Percentiles rank a stretch among this genome's conserved stretches.
Evolutionary conservation across 768 basidiomycete species (phyloP).

Genomic region (Rhodotorula toruloides): DNA sequence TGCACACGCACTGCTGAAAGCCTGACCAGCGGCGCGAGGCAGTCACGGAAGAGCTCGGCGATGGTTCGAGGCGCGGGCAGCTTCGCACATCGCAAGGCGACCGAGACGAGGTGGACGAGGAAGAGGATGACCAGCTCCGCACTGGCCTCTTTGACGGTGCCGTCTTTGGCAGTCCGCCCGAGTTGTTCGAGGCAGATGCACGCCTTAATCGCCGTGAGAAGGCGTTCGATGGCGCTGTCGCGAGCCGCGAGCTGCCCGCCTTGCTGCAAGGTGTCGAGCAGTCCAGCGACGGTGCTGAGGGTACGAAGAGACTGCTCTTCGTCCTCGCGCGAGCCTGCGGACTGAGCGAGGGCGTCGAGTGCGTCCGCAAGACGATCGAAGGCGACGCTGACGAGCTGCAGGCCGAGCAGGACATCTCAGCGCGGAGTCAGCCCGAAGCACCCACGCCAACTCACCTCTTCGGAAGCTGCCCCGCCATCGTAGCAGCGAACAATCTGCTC

Average conservation of each 20-base stretch:
- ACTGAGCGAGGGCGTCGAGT: background rate
- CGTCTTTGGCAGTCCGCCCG: background rate
- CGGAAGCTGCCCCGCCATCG: slow-evolving; percentile 33
- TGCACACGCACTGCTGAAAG: background rate
- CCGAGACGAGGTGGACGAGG: slow-evolving; percentile 7
- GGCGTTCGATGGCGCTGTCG: background rate
- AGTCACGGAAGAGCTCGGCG: slow-evolving; percentile 18
- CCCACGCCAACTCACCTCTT: slow-evolving; percentile 17
- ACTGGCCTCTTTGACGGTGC: background rate
- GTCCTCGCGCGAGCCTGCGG: background rate
- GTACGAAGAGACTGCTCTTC: background rate
- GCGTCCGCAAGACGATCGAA: slow-evolving; percentile 26
- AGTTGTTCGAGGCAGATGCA: background rate
- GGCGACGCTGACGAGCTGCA: slow-evolving; percentile 38
- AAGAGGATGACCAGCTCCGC: background rate
- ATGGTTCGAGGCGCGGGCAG: slow-evolving; percentile 9
- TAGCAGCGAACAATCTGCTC: slow-evolving; percentile 38
- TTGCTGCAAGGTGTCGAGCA: slow-evolving; percentile 32
- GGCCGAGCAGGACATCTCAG: background rate
- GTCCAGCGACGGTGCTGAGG: background rate
- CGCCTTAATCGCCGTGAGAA: slow-evolving; percentile 21
- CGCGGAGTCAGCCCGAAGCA: background rate
- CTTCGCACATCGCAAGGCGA: slow-evolving; percentile 17
- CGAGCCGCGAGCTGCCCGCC: slow-evolving; percentile 1
- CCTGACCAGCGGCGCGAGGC: slow-evolving; percentile 1